phyloP scores from a whole-genome alignment of 2,329 filamentous ascomycete species.

The Penicillium sp. region DNA sequence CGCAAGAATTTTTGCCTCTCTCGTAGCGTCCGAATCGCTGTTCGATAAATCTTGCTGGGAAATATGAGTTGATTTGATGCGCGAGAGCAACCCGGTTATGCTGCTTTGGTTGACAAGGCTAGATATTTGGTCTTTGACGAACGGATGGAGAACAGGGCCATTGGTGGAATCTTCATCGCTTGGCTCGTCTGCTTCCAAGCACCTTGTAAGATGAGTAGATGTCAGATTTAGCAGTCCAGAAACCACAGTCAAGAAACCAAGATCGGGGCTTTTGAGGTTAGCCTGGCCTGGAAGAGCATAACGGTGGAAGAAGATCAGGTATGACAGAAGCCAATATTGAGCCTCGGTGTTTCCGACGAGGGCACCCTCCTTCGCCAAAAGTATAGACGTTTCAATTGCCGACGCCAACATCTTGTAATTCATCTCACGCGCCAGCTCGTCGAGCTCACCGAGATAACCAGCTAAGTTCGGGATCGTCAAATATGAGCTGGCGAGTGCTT shows the following conservation, averaged over 20 bases:
- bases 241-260: conserved; percentile 58
- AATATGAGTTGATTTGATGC: conserved; percentile 33
- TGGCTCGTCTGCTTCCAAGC: conserved; percentile 47
- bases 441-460: conserved; percentile 39
- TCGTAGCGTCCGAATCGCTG: conserved; percentile 41
- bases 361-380: conserved; percentile 23
- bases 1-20: conserved; percentile 72
- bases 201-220: conserved; percentile 55
- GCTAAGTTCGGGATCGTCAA: conserved; percentile 48
- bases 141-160: conserved; percentile 45
- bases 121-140: conserved; percentile 66
- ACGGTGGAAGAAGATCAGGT: conserved; percentile 61
- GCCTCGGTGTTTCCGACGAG: conserved; percentile 39
- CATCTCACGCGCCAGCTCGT: conserved; percentile 48
- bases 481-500: conserved; percentile 48
- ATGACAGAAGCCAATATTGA: conserved; percentile 59
- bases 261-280: conserved; percentile 47
- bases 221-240: conserved; percentile 59
- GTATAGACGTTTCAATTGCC: conserved; percentile 37
- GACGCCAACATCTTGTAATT: conserved; percentile 53
- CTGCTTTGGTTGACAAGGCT: conserved; percentile 75
- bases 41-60: conserved; percentile 25
- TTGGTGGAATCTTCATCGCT: conserved; percentile 29
- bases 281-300: conserved; percentile 44
- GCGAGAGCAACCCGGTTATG: conserved; percentile 64